These are phyloP conservation scores for Nadsonia starkeyi-henricii DNA, from an alignment of 1,139 yeast genomes.

Conservation along the genomic window DNA sequence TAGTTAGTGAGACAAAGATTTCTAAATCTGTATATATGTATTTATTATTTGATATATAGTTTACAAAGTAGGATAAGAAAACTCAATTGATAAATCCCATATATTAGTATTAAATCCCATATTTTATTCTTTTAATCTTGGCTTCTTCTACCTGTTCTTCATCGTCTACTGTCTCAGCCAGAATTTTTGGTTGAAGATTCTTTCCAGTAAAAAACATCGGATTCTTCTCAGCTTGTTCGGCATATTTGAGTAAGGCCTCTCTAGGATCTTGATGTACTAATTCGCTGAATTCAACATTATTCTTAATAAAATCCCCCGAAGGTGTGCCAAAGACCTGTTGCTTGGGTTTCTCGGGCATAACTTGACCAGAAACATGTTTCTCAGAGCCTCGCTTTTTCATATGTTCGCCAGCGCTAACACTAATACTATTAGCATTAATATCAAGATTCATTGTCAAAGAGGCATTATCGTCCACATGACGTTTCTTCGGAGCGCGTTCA, in stretches of 20 bases:
- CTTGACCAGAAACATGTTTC: slow-evolving; percentile 7
- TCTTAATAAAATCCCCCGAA: slow-evolving; percentile 14
- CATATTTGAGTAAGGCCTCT: slow-evolving; percentile 25
- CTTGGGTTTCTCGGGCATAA: slow-evolving; percentile 6
- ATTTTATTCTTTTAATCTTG: not conserved
- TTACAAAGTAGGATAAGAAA: too few relatives aligned
- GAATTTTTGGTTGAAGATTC: not conserved
- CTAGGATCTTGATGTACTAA: slow-evolving; percentile 24
- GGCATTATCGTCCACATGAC: slow-evolving; percentile 25
- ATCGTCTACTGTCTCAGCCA: not conserved
- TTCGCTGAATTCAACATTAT: slow-evolving; percentile 13
- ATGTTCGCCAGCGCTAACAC: slow-evolving; percentile 13
- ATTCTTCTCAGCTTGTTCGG: slow-evolving; percentile 20
- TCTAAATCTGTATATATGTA: too few relatives aligned
- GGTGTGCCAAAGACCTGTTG: slow-evolving; percentile 16
- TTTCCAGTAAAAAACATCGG: not conserved
- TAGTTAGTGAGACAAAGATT: too few relatives aligned
- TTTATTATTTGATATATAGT: not conserved
- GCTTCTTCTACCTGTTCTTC: not conserved
- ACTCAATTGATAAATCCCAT: too few relatives aligned
- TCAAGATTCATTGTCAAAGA: slow-evolving; percentile 17
- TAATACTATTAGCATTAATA: slow-evolving; percentile 19
- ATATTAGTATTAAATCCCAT: not conserved
- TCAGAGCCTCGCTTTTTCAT: slow-evolving; percentile 8
- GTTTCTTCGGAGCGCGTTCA: slow-evolving; percentile 23